Conservation (phyloP, 345 rosid species). For the Ailanthus altissimus region DNA sequence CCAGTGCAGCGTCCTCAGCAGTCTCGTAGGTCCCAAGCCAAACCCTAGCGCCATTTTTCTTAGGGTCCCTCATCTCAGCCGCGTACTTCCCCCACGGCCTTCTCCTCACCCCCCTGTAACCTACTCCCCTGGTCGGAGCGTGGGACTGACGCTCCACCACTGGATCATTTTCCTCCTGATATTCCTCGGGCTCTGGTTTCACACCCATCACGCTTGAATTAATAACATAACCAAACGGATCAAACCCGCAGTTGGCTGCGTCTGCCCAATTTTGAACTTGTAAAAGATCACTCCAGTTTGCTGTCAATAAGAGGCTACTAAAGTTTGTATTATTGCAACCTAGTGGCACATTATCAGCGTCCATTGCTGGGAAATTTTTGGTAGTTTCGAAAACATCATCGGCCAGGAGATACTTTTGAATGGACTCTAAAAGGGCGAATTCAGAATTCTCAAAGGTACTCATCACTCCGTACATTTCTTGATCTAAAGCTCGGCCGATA, state of each 20-base stretch:
- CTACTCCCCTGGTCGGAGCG: background rate
- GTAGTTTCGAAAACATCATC: slow-evolving; percentile 21
- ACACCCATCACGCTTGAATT: slow-evolving; percentile 6
- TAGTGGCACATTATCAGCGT: background rate
- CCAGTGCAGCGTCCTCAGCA: slow-evolving; percentile 25
- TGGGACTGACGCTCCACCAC: background rate
- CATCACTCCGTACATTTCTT: slow-evolving; percentile 10
- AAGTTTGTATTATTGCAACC: background rate
- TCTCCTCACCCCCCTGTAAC: slow-evolving; percentile 27
- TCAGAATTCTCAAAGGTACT: slow-evolving; percentile 14
- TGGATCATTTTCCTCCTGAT: background rate
- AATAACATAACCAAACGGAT: background rate
- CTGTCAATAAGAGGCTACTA: slow-evolving; percentile 12
- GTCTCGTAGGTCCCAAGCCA: slow-evolving; percentile 46
- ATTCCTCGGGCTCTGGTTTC: background rate
- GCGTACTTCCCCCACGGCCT: slow-evolving; percentile 45
- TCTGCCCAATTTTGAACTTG: slow-evolving; percentile 19
- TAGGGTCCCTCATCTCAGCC: slow-evolving; percentile 39
- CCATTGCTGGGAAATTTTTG: background rate
- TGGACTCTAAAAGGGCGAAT: slow-evolving; percentile 30
- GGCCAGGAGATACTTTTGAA: slow-evolving; percentile 29
- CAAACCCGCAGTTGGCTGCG: slow-evolving; percentile 22
- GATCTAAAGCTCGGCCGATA: background rate
- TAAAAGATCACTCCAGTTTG: slow-evolving; percentile 36
- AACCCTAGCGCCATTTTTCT: slow-evolving; percentile 33